Conservation (phyloP, 768 basidiomycete genomes). For the Imleria badia region DNA sequence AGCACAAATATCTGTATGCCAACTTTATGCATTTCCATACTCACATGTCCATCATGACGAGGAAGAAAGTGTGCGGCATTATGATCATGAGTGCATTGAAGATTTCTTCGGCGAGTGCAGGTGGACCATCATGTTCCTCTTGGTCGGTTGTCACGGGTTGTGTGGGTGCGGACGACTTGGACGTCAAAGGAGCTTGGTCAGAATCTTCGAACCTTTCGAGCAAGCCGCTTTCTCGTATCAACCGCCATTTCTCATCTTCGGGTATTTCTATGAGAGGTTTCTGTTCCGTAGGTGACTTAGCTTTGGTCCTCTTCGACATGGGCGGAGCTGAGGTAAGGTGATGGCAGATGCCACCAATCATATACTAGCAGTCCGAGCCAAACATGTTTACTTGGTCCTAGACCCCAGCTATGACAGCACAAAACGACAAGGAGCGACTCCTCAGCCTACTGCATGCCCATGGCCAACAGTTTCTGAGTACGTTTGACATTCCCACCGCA, state of each 20-base stretch:
- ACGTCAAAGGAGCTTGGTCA: background rate
- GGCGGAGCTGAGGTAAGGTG: background rate
- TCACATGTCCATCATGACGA: constrained; percentile 85
- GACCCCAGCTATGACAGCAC: constrained; percentile 8
- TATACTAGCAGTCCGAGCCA: background rate
- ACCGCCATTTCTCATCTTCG: constrained; percentile 76
- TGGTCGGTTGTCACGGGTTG: background rate
- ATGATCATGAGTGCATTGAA: constrained; percentile 64
- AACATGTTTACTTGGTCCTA: constrained; percentile 3
- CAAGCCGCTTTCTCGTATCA: constrained; percentile 66
- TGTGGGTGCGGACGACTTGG: constrained; percentile 1
- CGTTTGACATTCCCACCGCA: constrained; percentile 34
- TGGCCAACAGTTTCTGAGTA: constrained; percentile 45
- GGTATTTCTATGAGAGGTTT: constrained; percentile 49
- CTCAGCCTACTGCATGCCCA: constrained; percentile 44
- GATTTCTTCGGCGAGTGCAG: constrained; percentile 62
- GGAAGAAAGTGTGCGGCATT: constrained; percentile 71
- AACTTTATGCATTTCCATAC: constrained; percentile 28
- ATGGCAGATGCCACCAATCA: background rate
- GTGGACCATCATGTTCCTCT: constrained; percentile 35
- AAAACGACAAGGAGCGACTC: constrained; percentile 32
- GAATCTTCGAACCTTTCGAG: constrained; percentile 38
- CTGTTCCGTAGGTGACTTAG: constrained; percentile 9
- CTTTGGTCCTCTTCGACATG: constrained; percentile 31
- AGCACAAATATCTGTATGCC: background rate